Evolutionary conservation across 169 alveolate species (phyloP).

Genomic region (Perkinsus olseni): DNA sequence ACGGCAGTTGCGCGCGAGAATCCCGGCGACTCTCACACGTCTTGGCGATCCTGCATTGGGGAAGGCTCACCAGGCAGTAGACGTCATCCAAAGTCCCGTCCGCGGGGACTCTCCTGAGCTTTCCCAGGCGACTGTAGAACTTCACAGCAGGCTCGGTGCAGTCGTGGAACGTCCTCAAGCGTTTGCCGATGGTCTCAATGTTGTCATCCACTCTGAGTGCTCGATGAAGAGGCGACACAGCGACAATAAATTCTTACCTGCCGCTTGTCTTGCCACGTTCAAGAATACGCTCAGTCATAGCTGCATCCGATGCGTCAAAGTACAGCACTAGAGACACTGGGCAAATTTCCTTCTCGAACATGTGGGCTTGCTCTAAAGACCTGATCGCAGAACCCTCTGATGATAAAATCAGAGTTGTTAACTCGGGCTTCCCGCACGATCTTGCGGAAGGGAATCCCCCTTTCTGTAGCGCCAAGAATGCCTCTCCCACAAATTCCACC

Average conservation of each 20-base stretch:
- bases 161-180: constrained; percentile 36
- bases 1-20: no score
- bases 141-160: constrained; percentile 40
- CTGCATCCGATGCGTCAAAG: constrained; percentile 46
- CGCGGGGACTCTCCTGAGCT: background rate
- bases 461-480: no score
- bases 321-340: constrained; percentile 38
- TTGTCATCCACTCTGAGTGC: constrained; percentile 55
- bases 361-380: constrained; percentile 47
- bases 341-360: constrained; percentile 44
- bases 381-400: background rate
- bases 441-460: no score
- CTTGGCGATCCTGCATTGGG: no score
- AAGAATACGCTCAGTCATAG: constrained; percentile 48
- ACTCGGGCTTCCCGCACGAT: no score
- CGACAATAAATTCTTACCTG: background rate
- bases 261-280: constrained; percentile 42
- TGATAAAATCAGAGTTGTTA: no score
- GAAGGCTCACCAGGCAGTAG: background rate
- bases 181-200: constrained; percentile 39
- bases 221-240: background rate
- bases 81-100: background rate
- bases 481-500: no score
- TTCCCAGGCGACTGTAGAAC: background rate
- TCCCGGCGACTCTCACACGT: no score